These are phyloP conservation scores for Escallonia rubra DNA, from an alignment of 129 eudicot genomes.

Conservation along the genomic window DNA sequence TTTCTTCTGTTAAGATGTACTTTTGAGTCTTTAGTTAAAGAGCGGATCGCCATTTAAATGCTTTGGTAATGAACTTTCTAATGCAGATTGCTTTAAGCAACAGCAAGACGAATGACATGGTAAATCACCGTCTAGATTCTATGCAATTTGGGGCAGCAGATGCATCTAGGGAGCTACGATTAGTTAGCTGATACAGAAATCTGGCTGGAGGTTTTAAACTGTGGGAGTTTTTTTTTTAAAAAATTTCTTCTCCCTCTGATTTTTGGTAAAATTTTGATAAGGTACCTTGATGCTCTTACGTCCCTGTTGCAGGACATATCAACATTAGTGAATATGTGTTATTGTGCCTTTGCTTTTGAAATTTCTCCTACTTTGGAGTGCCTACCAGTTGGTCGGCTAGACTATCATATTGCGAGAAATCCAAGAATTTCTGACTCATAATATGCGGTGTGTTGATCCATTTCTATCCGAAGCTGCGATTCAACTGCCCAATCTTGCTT, in stretches of 20 bases:
- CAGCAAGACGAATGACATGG: neutral
- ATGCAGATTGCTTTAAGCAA: slow-evolving; percentile 25
- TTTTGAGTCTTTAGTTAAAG: neutral
- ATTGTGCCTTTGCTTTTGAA: too few relatives aligned
- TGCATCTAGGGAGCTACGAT: slow-evolving; percentile 1
- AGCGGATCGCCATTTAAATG: neutral
- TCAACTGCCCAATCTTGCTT: too few relatives aligned
- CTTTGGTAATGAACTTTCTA: slow-evolving; percentile 8
- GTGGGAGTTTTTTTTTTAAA: neutral
- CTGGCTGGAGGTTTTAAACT: slow-evolving; percentile 1
- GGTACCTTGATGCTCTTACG: too few relatives aligned
- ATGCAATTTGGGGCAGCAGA: neutral
- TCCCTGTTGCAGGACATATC: too few relatives aligned
- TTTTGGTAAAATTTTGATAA: neutral
- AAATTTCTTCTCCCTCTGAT: neutral
- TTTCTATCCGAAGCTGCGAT: too few relatives aligned
- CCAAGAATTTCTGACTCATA: too few relatives aligned
- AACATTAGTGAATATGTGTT: too few relatives aligned
- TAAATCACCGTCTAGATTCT: neutral
- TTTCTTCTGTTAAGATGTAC: neutral
- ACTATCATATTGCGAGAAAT: too few relatives aligned
- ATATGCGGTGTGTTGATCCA: too few relatives aligned
- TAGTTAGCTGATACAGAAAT: neutral
- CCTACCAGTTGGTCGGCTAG: too few relatives aligned
- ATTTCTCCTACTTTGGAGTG: too few relatives aligned